Evolutionary conservation across 1,139 yeast genomes (phyloP), one percentile per base, ranked within the genome.

Genomic region (Groenewaldozyma auringiensis): DNA sequence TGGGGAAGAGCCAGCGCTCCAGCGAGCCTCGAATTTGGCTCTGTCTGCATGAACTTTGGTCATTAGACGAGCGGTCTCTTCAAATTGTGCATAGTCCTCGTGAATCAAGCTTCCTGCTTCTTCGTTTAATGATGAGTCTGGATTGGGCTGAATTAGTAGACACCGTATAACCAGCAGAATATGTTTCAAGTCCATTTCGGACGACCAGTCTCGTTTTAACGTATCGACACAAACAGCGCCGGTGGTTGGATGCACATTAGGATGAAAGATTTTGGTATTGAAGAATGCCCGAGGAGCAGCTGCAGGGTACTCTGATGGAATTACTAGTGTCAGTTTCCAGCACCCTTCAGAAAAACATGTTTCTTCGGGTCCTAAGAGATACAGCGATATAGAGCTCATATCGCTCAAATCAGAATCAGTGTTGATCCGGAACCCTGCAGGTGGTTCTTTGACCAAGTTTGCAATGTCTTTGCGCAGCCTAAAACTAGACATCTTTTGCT

Each of bases 181-280:
- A 27, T 59, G 61, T 17, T 43, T 47, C 40, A 63, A 47, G 47
- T 62, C 62, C 14, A 59, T 54, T 6, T 54, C 85, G 0, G 92
- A 1, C 4, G 84, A 74, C 95, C 95, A 86, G 49, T 74, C 75
- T 38, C 63, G 64, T 55, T 78, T 78, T 50, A 83, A 65, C 11
- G 87, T 81, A 61, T 85, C 94, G n/a, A 86, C 70, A 62, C 95
- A 86, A 2, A 84, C 82, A 53, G 81, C 88, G 0, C 94, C 94
- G 0, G 81, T 78, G n/a, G 61, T 54, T 42, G 78, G 71, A 52
- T 79, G 75, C 22, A 84, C 77, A 58, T 84, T 84, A n/a, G 88
- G 86, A 59, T 84, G 94, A 38, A 81, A 78, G 51, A 83, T 79
- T 16, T 75, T 74, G 20, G 68, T 58, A 14, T 61, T 52, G 55